Base-by-base conservation (phyloP, 352 stramenopile genomes). In the Phytophthora agathidicida region DNA sequence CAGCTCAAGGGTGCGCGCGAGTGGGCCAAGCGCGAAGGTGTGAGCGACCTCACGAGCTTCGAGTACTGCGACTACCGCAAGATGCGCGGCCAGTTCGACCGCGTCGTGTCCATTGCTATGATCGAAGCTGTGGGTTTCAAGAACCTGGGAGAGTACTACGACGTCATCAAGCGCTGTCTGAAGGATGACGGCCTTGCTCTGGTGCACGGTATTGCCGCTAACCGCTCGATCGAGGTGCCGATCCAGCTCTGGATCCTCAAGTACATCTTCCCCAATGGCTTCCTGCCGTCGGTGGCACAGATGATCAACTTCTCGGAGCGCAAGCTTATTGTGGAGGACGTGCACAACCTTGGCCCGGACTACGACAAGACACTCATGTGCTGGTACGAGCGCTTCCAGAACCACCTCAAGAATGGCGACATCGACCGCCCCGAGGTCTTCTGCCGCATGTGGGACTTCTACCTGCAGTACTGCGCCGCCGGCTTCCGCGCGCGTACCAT, bases 201-300 rank as follows among this genome's bases (percentile, higher is more conserved):
- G 33, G 77, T 96, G 50, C 87, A 96, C 74, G 86, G 84, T 35
- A 93, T 94, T 38, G 80, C 82, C 16, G 80, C 89, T 30, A 91
- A 91, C 69, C 81, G 86, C 43, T 95, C 82, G 56, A 86, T 89
- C 52, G 88, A 94, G 77, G 86, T 88, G 32, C 77, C 80, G 24
- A 83, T 79, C 62, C 87, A 91, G 72, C 75, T 86, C 62, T 96
- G 89, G 80, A 91, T 96, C 59, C 80, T 94, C 57, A 94, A 93
- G 72, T 96, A 94, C 80, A 96, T 96, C 71, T 96, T 96, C 68
- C 88, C 88, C 19, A 94, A 94, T 48, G 88, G 88, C 53, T 92
- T 94, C 71, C 37, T 95, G 51, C 86, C 87, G 47, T 95, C 80
- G 38, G 64, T 89, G 16, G 73, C 78, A 50, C 81, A 93, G 61